Base-by-base conservation (phyloP, 202 grass and related monocot species). In the Alloteropsis angusta region DNA sequence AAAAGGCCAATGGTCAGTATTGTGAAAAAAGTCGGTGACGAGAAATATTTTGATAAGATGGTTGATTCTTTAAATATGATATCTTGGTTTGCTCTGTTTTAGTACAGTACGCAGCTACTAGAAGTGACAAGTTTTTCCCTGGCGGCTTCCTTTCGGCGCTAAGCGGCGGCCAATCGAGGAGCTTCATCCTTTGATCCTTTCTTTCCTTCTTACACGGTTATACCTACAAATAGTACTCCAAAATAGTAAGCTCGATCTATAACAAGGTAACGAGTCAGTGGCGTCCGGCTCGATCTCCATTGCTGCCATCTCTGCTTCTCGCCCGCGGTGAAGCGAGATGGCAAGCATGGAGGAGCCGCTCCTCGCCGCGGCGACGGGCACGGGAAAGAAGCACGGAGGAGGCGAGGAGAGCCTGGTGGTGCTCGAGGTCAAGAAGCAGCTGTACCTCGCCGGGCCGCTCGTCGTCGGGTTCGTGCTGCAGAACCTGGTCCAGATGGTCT, bases 361-460 rank as follows among this genome's bases (percentile, higher is more conserved):
- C 45, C 60, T 78, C 32, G 14, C 1, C 1, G n/a, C 61, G 8
- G 9, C 52, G 49, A 22, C 60, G 60, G 15, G n/a, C 28, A 5
- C 6, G 6, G 28, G 28, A 30, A 39, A 0, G 1, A 62, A 63
- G 26, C 18, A 14, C 1, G 18, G 18, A 22, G 43, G 6, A 11
- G 9, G 17, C 2, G 30, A 9, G 7, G 26, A 36, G 58, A 23
- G 75, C n/a, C 8, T 15, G 6, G 75, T 23, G 13, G 46, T 18
- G 34, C 4, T 4, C 18, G 75, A 78, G 75, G 28, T 30, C 28
- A 30, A 30, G 28, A 30, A 30, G 28, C 28, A 30, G 28, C 28
- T 30, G 28, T 30, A 77, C 74, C 60, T 78, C 7, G 75, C 75
- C 45, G 75, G 60, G 19, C 75, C 60, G 3, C 60, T 78, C 13